A percentile compares a stretch with the other conserved stretches of the same genome.
These are phyloP conservation scores for Melampsora abietis-canadensis DNA, from an alignment of 1,284 basidiomycete genomes.

Conservation along the genomic window DNA sequence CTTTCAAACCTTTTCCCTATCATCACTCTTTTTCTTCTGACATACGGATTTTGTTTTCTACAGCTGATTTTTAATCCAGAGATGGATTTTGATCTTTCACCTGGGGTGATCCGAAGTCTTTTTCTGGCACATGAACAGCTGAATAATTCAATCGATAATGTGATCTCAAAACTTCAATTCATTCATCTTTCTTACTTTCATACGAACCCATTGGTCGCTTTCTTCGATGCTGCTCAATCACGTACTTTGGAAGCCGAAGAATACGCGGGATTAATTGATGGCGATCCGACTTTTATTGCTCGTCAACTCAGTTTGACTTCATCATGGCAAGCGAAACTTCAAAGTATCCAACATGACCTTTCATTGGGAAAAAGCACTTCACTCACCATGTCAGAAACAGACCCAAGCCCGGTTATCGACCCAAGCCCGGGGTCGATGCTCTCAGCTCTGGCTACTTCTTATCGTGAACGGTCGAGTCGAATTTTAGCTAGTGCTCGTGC, in stretches of 20 bases:
- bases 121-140: constrained; percentile 27
- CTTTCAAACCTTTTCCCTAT: neutral
- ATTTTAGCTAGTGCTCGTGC: constrained; percentile 4
- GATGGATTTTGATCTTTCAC: constrained; percentile 22
- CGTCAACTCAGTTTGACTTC: constrained; percentile 14
- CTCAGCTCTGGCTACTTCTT: constrained; percentile 9
- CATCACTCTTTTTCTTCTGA: neutral
- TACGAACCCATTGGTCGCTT: constrained; percentile 23
- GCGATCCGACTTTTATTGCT: constrained; percentile 12
- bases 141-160: constrained; percentile 33
- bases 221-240: constrained; percentile 10
- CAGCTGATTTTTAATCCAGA: constrained; percentile 16
- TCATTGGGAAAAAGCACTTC: neutral
- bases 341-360: constrained; percentile 13
- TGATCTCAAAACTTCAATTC: constrained; percentile 33
- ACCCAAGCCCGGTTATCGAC: no score
- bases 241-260: neutral
- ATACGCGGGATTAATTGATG: no score
- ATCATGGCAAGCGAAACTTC: constrained; percentile 16
- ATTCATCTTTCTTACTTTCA: constrained; percentile 36
- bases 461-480: neutral
- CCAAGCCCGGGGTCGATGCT: no score
- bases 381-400: no score
- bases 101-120: constrained; percentile 17
- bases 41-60: neutral